phyloP scores from a whole-genome alignment of 768 basidiomycete species.

The Tremella mesenterica region DNA sequence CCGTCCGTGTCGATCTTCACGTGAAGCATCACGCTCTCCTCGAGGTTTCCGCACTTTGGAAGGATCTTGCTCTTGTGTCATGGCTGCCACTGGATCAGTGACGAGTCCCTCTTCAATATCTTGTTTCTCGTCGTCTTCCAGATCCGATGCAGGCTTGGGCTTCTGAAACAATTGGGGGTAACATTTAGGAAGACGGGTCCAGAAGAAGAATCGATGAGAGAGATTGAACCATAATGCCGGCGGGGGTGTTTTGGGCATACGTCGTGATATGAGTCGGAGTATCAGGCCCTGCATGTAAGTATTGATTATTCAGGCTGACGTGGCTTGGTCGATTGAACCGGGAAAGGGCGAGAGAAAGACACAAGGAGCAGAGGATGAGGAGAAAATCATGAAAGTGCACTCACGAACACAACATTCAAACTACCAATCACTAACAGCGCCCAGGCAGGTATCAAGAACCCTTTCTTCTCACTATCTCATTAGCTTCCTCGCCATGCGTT shows the following conservation, averaged over 20 bases:
- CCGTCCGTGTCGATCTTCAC: not conserved
- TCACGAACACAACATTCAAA: conserved; percentile 17
- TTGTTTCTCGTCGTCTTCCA: conserved; percentile 5
- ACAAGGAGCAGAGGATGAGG: no score
- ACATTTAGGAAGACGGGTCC: conserved; percentile 11
- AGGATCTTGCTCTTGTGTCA: not conserved
- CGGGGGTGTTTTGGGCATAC: conserved; percentile 21
- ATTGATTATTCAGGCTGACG: not conserved
- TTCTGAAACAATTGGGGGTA: conserved; percentile 11
- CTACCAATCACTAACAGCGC: conserved; percentile 17
- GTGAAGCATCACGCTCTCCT: not conserved
- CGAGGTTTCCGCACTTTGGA: not conserved
- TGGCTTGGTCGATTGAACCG: no score
- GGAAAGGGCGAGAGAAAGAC: no score
- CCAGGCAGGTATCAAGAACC: conserved; percentile 19
- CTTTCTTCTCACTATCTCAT: conserved; percentile 7
- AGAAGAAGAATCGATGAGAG: conserved; percentile 15
- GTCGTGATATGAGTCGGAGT: conserved; percentile 14
- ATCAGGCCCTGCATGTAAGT: conserved; percentile 4
- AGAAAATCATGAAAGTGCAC: conserved; percentile 2
- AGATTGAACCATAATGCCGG: conserved; percentile 26
- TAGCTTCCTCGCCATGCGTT: not conserved
- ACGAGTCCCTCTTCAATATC: not conserved
- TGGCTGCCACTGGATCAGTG: not conserved
- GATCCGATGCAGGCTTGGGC: not conserved